These are phyloP conservation scores for Blastocystis sp. DNA, from an alignment of 352 stramenopile species.

Conservation along the genomic window DNA sequence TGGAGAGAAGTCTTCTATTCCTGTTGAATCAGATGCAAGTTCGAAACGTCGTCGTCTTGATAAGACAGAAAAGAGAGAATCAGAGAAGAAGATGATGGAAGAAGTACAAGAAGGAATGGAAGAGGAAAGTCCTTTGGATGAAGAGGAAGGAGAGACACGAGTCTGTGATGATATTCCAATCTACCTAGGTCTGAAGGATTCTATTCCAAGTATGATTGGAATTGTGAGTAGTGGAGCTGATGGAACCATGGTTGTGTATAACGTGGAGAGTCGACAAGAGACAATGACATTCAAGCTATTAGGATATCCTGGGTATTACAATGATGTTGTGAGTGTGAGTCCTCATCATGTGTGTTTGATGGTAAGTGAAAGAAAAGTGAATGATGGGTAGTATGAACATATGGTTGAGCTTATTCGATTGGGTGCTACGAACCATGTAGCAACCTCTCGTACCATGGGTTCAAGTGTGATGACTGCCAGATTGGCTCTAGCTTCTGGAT, in stretches of 20 bases:
- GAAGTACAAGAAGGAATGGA: background rate
- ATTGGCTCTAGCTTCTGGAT: background rate
- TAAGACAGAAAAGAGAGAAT: too few species aligned
- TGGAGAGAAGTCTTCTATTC: too few species aligned
- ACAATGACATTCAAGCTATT: background rate
- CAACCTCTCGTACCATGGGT: background rate
- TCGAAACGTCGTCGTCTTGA: too few species aligned
- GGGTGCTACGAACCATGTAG: background rate
- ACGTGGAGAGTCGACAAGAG: background rate
- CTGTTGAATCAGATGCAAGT: too few species aligned
- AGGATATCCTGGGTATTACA: background rate
- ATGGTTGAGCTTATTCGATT: background rate
- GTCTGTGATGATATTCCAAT: background rate
- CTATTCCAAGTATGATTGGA: background rate
- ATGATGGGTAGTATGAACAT: conserved; percentile 11
- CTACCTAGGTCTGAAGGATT: background rate
- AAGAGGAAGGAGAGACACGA: too few species aligned
- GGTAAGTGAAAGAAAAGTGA: background rate
- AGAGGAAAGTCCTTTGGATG: background rate
- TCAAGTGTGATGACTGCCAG: background rate
- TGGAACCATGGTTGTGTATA: conserved; percentile 1
- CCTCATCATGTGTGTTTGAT: background rate
- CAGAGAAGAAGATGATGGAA: background rate
- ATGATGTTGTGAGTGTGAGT: background rate
- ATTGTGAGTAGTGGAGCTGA: background rate